Base-by-base conservation (phyloP, 1,284 basidiomycete species). In the Heterobasidion occidentale region DNA sequence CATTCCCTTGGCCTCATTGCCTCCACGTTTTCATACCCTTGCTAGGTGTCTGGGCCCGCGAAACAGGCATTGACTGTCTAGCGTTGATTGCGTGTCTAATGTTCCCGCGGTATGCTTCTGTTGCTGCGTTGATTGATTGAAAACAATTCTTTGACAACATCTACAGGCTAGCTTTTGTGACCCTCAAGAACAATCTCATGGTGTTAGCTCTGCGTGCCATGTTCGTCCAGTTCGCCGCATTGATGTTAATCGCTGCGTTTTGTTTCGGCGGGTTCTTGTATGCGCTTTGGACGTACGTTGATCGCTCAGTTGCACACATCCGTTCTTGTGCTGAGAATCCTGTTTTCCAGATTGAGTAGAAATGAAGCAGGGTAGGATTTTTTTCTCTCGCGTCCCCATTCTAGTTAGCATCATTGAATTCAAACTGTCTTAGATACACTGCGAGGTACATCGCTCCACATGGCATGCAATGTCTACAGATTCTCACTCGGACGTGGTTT, bases 241-340 rank as follows among this genome's bases (percentile, higher is more conserved):
- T 96, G 47, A 94, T 97, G 90, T 67, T 86, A 44, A 90, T 97
- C 27, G 94, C 94, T 2, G 83, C 83, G 1, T 94, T 94, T 68
- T 95, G 93, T 67, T 93, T 92, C 64, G 83, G 80, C 45, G 93
- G 94, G 3, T 98, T 98, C 68, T 69, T 94, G 36, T 97, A 96
- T 70, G 92, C 93, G 0, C 76, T 97, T 17, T 95, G 86, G 84
- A 94, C 91, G 78, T 92, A 65, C 69, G 89, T 80, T 6, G n/a
- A 9, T 51, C 38, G 27, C 27, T 27, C 27, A 5, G 27, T 27
- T 5, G 27, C 27, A 27, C 27, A 27, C 27, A 27, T 4, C 27
- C 27, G 27, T 5, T 27, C 6, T 27, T 27, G 27, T 27, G 27
- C 27, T 27, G 27, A 27, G 27, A 15, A 33, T 27, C 36, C 17